Base-by-base conservation (phyloP, 129 eudicot species). In the Helianthus tuberosus region DNA sequence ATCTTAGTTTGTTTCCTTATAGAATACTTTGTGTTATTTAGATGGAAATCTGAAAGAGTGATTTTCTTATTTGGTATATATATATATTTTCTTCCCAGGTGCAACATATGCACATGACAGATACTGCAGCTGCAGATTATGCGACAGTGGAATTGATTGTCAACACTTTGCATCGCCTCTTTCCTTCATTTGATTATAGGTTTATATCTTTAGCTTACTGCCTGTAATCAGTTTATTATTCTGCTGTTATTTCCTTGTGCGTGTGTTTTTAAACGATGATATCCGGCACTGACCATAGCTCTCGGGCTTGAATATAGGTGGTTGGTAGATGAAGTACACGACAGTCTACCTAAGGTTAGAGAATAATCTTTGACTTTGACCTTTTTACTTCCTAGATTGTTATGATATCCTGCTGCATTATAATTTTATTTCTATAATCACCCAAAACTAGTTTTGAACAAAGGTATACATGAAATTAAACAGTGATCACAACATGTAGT, bases 111-210 rank as follows among this genome's bases (percentile, higher is more conserved):
- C 96, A 93, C 83, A 88, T 93, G 98, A 93, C 97, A 63, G 98
- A 93, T 76, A 93, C 96, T 75, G 98, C 97, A 49, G 91, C 91
- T 63, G 98, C 98, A 73, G 98, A 93, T 76, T 84, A 84, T 85
- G 98, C 97, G 3, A 93, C 97, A 17, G 97, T 93, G 52, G 96
- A 84, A 87, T 76, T 93, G 59, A 77, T 93, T 54, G 97, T 93
- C 53, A 89, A 88, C 83, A 86, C 97, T 15, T 80, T 93, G 89
- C 97, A 93, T 70, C 61, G 88, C 47, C 66, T 93, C 53, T 93
- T 93, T 71, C 98, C 98, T 46, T 78, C 88, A 54, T 93, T 93
- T 86, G 97, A 93, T 88, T 93, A 90, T 85, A 93, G 98, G 98
- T 92, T 52, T 54, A 10, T 15, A 70, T 51, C 8, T 43, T n/a